These are phyloP conservation scores for Yarrowia sp. DNA, from an alignment of 805 yeast genomes.

Conservation along the genomic window DNA sequence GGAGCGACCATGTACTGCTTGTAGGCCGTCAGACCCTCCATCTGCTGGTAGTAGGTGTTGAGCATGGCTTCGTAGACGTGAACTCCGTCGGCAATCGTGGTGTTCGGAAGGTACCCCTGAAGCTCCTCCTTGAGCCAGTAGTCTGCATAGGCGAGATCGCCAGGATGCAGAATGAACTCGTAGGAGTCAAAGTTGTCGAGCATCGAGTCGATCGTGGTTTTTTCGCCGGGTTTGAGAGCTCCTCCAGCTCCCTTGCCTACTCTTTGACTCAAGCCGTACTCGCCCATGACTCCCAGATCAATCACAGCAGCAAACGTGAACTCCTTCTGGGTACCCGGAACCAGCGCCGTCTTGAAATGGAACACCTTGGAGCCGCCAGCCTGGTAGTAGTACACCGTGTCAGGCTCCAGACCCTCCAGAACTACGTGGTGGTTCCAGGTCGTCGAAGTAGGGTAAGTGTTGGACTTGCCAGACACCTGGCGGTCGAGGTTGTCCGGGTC, in stretches of 20 bases:
- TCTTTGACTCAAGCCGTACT: conserved; percentile 38
- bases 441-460: conserved; percentile 44
- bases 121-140: conserved; percentile 46
- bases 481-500: conserved; percentile 37
- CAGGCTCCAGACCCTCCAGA: conserved; percentile 44
- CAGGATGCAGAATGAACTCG: conserved; percentile 46
- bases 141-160: conserved; percentile 50
- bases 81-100: conserved; percentile 39
- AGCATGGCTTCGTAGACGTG: conserved; percentile 43
- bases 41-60: conserved; percentile 44
- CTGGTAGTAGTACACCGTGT: conserved; percentile 47
- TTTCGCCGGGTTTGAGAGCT: conserved; percentile 32
- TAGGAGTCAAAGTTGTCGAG: conserved; percentile 41
- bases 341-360: conserved; percentile 41
- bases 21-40: conserved; percentile 42
- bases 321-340: conserved; percentile 40
- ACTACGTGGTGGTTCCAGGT: conserved; percentile 47
- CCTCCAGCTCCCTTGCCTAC: conserved; percentile 14
- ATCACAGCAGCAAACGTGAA: conserved; percentile 28
- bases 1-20: conserved; percentile 46
- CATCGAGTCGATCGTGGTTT: conserved; percentile 44
- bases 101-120: conserved; percentile 40
- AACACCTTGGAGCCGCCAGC: conserved; percentile 41
- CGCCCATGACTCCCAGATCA: conserved; percentile 39
- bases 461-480: conserved; percentile 40